Conservation (phyloP, 192 early-diverging fungal genomes). For the Coemansia sp. region DNA sequence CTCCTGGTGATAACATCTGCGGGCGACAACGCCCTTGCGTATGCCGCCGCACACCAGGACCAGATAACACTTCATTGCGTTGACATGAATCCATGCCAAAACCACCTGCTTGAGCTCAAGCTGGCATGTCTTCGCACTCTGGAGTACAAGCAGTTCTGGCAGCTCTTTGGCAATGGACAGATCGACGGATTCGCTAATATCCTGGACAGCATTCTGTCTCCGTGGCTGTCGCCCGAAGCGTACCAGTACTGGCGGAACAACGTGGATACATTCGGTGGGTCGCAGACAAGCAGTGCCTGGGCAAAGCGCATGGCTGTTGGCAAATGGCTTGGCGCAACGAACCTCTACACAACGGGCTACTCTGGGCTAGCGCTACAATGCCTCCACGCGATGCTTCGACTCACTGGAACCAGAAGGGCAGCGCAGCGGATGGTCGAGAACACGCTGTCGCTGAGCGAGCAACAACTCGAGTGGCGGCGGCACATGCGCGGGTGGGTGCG, state of each 20-base stretch:
- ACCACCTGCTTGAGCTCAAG: constrained; percentile 85
- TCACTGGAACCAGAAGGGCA: constrained; percentile 58
- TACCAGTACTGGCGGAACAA: constrained; percentile 81
- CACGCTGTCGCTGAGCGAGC: constrained; percentile 59
- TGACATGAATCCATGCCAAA: constrained; percentile 92
- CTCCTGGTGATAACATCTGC: constrained; percentile 82
- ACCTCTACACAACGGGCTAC: constrained; percentile 81
- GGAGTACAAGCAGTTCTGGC: constrained; percentile 69
- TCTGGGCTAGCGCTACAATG: constrained; percentile 74
- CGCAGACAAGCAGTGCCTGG: neutral
- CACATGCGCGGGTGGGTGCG: constrained; percentile 67
- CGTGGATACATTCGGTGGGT: constrained; percentile 17
- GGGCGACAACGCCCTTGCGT: constrained; percentile 79
- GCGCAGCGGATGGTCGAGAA: constrained; percentile 57
- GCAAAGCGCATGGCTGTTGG: neutral
- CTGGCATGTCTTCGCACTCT: constrained; percentile 65
- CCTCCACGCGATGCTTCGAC: constrained; percentile 60
- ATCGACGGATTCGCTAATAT: constrained; percentile 60
- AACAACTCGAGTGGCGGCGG: constrained; percentile 63
- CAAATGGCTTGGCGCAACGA: constrained; percentile 36
- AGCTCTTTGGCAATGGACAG: constrained; percentile 73
- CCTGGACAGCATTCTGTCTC: constrained; percentile 68
- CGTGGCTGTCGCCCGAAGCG: constrained; percentile 66
- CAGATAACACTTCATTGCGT: constrained; percentile 73
- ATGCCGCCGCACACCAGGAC: constrained; percentile 64